Evolutionary conservation across 225 moss, liverwort and hornwort genomes (phyloP), one percentile per base, ranked within the genome.

Genomic region (Ulota crispa): DNA sequence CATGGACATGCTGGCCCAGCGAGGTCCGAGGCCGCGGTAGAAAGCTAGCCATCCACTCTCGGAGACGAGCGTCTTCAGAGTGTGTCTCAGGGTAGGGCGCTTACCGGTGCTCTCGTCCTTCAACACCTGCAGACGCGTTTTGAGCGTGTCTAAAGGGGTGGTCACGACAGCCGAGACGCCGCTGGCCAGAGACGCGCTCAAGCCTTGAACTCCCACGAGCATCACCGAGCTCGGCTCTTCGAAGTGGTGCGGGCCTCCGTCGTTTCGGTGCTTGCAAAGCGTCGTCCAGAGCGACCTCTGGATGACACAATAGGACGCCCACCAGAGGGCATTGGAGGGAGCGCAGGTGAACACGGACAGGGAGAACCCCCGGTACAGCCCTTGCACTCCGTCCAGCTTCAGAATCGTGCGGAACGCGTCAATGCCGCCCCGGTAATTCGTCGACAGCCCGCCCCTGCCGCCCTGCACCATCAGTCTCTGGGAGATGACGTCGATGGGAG

Each of bases 1-100:
- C 88, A 91, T 88, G 75, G 90, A 91, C 90, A 91, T 91, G 83
- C 86, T 88, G 54, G 82, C 86, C 90, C 90, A 91, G 13, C 90
- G 90, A 54, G 90, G 86, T 5, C 88, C 90, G 50, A 91, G 68
- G 62, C 90, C 90, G 39, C 86, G 79, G 52, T 91, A 91, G 31
- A 88, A 83, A 11, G 86, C 90, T 78, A 78, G 85, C 86, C 88
- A 91, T 68, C 90, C 90, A 23, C 88, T 86, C 41, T 91, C 85
- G 23, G 84, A 42, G 34, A 84, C 78, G 19, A 91, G 86, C 39
- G 85, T 82, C 19, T 71, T 83, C 68, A 91, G 77, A 15, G 88
- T 91, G 59, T 59, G 78, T 57, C 75, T 53, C 59, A 91, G 63
- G 47, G 82, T 88, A 5, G 86, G 84, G 41, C 83, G 82, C 67